Evolutionary conservation across 1,284 basidiomycete species (phyloP), one percentile per base, ranked within the genome.

Genomic region (Grifola frondosa): DNA sequence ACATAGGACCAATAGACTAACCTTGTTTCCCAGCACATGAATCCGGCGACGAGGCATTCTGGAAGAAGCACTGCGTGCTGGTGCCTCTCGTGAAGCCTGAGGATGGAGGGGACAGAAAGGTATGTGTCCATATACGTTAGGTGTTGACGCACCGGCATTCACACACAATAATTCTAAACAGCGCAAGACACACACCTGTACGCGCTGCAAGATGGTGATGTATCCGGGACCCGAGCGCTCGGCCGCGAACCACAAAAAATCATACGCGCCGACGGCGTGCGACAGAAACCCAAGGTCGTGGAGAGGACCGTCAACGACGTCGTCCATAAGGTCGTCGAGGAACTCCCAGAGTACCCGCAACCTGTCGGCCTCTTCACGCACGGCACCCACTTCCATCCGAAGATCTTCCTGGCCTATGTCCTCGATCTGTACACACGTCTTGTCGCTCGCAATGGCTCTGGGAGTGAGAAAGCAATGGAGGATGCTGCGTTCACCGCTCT

Each of bases 171-270:
- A n/a, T n/a, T n/a, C n/a, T n/a, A n/a, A n/a, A 20, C 12, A 46
- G 45, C 30, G 30, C 19, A 46, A 46, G 26, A 30, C 15, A 10
- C 25, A 38, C n/a, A 42, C 25, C 5, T 46, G 45, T 21, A 13
- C 35, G 10, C 40, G 45, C 2, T 46, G 45, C 40, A 42, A 46
- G 30, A 33, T 8, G 10, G 21, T 46, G 20, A 46, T 38, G 45
- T 46, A 30, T 9, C 38, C 45, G 3, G 30, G 40, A 16, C 21
- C 24, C 9, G 31, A 42, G n/a, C 36, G 42, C 20, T 28, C 40
- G 1, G 4, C 10, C 10, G 2, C 12, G 3, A 46, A 46, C 19
- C 45, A 42, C 36, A 28, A 37, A 19, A 29, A 30, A 5, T 13
- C 8, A 5, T 24, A 30, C 24, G 45, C 21, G 33, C 30, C 5